phyloP scores from a whole-genome alignment of 2,329 filamentous ascomycete species.

The Xylaria sp. region DNA sequence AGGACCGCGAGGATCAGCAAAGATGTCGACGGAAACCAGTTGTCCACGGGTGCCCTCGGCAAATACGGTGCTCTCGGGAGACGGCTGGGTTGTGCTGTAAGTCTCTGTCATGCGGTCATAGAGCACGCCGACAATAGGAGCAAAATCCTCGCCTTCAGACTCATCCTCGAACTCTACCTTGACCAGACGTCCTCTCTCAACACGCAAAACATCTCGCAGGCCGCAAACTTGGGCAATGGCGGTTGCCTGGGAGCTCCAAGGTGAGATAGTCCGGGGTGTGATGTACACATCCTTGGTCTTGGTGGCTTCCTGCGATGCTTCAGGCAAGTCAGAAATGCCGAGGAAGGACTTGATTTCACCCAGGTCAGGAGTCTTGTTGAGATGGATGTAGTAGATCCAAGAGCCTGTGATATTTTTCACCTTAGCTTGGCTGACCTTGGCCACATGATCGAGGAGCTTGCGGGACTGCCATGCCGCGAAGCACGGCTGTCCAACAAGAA shows the following conservation, averaged over 20 bases:
- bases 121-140: conserved; percentile 61
- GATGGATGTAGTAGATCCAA: conserved; percentile 64
- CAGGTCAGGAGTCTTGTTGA: conserved; percentile 42
- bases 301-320: conserved; percentile 27
- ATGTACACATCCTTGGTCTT: conserved; percentile 62
- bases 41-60: conserved; percentile 57
- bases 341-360: conserved; percentile 31
- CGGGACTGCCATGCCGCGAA: conserved; percentile 44
- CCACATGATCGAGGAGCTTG: conserved; percentile 42
- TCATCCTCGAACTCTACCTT: conserved; percentile 57
- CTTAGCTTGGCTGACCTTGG: conserved; percentile 36
- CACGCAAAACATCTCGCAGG: conserved; percentile 62
- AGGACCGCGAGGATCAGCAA: conserved; percentile 58
- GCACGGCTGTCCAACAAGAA: conserved; percentile 40
- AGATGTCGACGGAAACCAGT: conserved; percentile 71
- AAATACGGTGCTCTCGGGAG: conserved; percentile 68
- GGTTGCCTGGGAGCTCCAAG: conserved; percentile 83
- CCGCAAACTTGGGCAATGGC: conserved; percentile 91
- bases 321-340: conserved; percentile 24
- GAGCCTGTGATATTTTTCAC: conserved; percentile 47
- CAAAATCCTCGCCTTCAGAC: conserved; percentile 42
- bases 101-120: conserved; percentile 96
- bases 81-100: conserved; percentile 61
- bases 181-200: conserved; percentile 75
- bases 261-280: conserved; percentile 79